Base-by-base conservation (phyloP, 1,284 basidiomycete species). In the Golubevia sp. region DNA sequence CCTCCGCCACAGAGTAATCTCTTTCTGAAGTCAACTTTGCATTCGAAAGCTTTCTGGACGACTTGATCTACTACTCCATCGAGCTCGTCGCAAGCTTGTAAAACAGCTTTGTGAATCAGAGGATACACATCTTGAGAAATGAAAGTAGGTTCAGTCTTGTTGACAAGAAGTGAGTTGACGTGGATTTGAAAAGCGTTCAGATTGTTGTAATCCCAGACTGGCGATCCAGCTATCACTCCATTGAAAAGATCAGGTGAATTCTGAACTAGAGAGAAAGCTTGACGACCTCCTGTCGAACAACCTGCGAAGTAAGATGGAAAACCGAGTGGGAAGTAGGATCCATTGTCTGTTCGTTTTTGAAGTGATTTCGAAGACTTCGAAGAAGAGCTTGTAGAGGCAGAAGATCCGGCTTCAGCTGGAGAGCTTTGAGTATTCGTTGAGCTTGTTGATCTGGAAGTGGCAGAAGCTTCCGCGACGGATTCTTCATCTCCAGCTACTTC, bases 271-370 rank as follows among this genome's bases (percentile, higher is more conserved):
- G 62, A 64, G 59, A 74, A 63, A 15, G 50, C 72, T 34, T 67
- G 58, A 13, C 72, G 38, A 34, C 72, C 72, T 49, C 72, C 72
- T 0, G 68, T 70, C 26, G 68, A 71, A 62, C 72, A 74, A 11
- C 72, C 72, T 5, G 60, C 59, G 50, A 65, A 74, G 60, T 74
- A 74, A 54, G 23, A 63, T 55, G 63, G 58, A 61, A 74, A 74
- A n/a, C 56, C 49, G 30, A 30, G 24, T 25, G 30, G 30, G 11
- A 5, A 34, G 30, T 34, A 34, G 4, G 30, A 34, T 3, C 30
- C 30, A 11, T 52, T 52, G 21, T 52, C 50, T 5, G 50, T 26
- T 34, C 30, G 30, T 11, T 34, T 34, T 34, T 11, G 30, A 34
- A 34, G 5, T n/a, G n/a, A n/a, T n/a, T n/a, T n/a, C n/a, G n/a